A percentile compares a stretch with the other conserved stretches of the same genome.
These are phyloP conservation scores for Nicotiana attenuata DNA, from an alignment of 257 asterid genomes.

Conservation along the genomic window DNA sequence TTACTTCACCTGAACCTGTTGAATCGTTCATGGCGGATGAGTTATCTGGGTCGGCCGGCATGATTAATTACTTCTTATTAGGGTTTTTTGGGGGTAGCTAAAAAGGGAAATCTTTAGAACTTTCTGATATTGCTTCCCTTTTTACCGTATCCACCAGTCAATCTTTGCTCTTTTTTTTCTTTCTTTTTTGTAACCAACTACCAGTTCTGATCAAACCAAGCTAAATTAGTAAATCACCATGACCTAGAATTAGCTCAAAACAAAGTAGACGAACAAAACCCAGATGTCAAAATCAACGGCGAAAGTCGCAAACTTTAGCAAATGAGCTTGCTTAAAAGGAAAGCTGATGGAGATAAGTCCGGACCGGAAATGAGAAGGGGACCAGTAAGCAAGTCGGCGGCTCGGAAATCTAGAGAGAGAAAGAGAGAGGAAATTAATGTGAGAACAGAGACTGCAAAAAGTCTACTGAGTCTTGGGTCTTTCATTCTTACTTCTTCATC, in stretches of 20 bases:
- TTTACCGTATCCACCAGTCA: conserved; percentile 12
- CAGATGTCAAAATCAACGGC: conserved; percentile 8
- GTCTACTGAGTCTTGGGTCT: conserved; percentile 28
- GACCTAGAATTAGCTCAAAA: neutral
- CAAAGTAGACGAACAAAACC: neutral
- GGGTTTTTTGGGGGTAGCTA: neutral
- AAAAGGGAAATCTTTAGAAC: conserved; percentile 3
- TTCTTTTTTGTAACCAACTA: conserved; percentile 17
- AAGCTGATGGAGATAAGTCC: neutral
- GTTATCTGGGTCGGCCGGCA: conserved; percentile 16
- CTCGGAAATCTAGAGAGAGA: conserved; percentile 18
- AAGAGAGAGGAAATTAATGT: conserved; percentile 7
- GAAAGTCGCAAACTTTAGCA: conserved; percentile 8
- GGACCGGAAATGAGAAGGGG: conserved; percentile 1
- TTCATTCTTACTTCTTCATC: neutral
- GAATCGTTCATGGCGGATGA: conserved; percentile 43
- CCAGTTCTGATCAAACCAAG: conserved; percentile 14
- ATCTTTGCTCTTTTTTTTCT: neutral
- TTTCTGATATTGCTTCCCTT: neutral
- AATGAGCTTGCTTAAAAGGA: conserved; percentile 20
- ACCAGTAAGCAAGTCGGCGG: neutral
- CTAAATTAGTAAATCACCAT: conserved; percentile 12
- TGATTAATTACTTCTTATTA: neutral
- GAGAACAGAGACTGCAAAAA: conserved; percentile 18
- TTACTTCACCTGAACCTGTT: conserved; percentile 39